phyloP scores from a whole-genome alignment of 83 land plant species.

The Larix sibirica region DNA sequence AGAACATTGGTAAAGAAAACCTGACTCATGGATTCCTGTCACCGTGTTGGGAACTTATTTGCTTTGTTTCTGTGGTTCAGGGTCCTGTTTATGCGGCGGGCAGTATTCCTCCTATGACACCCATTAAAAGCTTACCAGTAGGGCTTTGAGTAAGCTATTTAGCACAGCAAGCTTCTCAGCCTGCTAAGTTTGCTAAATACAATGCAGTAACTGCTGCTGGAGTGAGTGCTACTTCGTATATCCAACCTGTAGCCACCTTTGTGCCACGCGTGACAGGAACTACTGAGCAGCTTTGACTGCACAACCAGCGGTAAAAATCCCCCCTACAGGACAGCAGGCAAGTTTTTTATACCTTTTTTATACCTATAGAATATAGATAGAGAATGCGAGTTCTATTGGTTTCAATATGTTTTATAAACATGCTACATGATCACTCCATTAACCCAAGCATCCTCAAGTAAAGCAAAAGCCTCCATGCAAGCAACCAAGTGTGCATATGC shows the following conservation, averaged over 20 bases:
- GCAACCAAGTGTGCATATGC: too few relatives aligned
- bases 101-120: conserved; percentile 38
- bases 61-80: conserved; percentile 30
- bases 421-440: too few relatives aligned
- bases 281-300: conserved; percentile 5
- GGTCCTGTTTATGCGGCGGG: conserved; percentile 33
- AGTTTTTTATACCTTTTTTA: background rate
- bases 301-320: conserved; percentile 6
- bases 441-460: too few relatives aligned
- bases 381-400: too few relatives aligned
- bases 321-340: conserved; percentile 20
- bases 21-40: background rate
- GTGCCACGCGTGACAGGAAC: conserved; percentile 11
- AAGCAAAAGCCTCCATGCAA: too few relatives aligned
- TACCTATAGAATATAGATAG: too few relatives aligned
- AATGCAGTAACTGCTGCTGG: conserved; percentile 1
- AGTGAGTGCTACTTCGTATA: background rate
- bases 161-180: conserved; percentile 19
- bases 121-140: conserved; percentile 54
- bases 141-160: conserved; percentile 50
- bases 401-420: too few relatives aligned
- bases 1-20: background rate
- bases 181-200: conserved; percentile 11
- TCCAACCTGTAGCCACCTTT: conserved; percentile 10
- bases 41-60: background rate